Evolutionary conservation across 192 early-diverging fungal species (phyloP).

Genomic region (Thoreauomyces humboldtii): DNA sequence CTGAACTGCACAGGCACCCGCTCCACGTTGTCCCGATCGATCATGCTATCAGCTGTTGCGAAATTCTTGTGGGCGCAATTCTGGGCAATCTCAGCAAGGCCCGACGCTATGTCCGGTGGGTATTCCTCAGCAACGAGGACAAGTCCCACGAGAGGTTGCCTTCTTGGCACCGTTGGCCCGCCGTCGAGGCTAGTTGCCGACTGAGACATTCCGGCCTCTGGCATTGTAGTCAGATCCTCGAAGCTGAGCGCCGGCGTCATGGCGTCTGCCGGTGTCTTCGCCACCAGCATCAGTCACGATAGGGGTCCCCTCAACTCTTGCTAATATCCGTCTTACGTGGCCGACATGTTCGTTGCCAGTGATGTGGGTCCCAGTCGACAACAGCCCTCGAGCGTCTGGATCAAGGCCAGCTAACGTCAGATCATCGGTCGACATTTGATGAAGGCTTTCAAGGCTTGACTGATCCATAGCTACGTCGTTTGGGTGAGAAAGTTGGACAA

Average conservation of each 20-base stretch:
- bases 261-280: slow-evolving; percentile 19
- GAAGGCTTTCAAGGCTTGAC: background rate
- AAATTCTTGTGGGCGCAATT: slow-evolving; percentile 33
- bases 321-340: slow-evolving; percentile 1
- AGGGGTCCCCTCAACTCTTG: background rate
- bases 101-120: slow-evolving; percentile 22
- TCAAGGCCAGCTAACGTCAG: background rate
- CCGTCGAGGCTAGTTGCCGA: too few relatives aligned
- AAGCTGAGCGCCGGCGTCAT: slow-evolving; percentile 17
- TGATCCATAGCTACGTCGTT: too few relatives aligned
- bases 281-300: background rate
- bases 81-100: slow-evolving; percentile 23
- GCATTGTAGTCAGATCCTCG: slow-evolving; percentile 8
- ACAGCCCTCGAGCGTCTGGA: background rate
- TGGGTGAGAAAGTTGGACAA: too few relatives aligned
- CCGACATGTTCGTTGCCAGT: background rate
- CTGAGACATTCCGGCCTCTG: too few relatives aligned
- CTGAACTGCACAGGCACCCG: slow-evolving; percentile 25
- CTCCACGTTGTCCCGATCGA: slow-evolving; percentile 8
- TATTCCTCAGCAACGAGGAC: slow-evolving; percentile 27
- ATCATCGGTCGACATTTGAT: slow-evolving; percentile 10
- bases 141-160: slow-evolving; percentile 9
- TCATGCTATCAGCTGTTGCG: slow-evolving; percentile 20
- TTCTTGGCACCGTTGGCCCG: too few relatives aligned
- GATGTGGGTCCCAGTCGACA: slow-evolving; percentile 9